A percentile compares a stretch with the other conserved stretches of the same genome.
These are phyloP conservation scores for Bertia moriformis DNA, from an alignment of 2,329 filamentous ascomycete species.

Conservation along the genomic window DNA sequence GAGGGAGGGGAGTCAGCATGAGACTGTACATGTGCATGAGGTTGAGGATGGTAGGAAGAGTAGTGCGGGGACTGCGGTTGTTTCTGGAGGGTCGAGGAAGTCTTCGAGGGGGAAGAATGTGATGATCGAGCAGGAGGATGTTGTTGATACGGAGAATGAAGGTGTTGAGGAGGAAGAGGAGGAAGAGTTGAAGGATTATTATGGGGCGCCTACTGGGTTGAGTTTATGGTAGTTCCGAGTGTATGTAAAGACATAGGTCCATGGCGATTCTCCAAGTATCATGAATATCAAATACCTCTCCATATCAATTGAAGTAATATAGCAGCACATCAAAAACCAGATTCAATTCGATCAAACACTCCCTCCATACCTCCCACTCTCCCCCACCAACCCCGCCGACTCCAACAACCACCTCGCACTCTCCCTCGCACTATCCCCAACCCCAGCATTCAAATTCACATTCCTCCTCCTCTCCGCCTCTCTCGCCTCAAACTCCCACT, in stretches of 20 bases:
- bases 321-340: neutral
- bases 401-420: slow-evolving; percentile 1
- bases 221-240: slow-evolving; percentile 14
- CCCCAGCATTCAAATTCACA: neutral
- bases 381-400: neutral
- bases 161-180: slow-evolving; percentile 13
- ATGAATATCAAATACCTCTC: neutral
- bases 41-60: neutral
- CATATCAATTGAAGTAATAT: neutral
- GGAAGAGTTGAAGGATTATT: slow-evolving; percentile 21
- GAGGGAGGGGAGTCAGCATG: slow-evolving; percentile 11
- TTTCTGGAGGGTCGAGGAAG: neutral
- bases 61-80: neutral
- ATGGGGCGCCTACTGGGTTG: slow-evolving; percentile 19
- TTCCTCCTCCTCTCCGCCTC: neutral
- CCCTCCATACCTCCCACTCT: neutral
- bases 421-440: neutral
- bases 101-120: neutral
- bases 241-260: slow-evolving; percentile 4
- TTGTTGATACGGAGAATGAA: neutral
- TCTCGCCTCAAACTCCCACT: neutral
- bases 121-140: neutral
- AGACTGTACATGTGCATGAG: neutral
- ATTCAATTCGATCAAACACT: slow-evolving; percentile 1
- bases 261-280: neutral